Evolutionary conservation across 179 eudicot species (phyloP).

Genomic region (Camellia oleifera): DNA sequence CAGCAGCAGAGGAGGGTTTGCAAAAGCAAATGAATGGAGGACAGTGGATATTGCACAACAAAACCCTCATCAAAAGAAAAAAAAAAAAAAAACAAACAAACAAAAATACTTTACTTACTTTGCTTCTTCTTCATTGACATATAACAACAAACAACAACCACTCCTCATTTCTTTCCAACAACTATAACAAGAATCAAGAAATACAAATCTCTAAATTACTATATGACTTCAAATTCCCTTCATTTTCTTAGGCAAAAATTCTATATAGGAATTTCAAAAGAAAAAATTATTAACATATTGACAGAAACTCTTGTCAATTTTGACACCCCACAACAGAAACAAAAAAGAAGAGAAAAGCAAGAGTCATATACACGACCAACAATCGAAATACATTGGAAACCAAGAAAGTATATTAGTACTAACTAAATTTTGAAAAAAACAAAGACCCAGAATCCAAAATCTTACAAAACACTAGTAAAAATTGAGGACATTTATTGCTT

Average conservation of each 20-base stretch:
- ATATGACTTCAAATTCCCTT: slow-evolving; percentile 9
- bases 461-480: not conserved
- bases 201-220: slow-evolving; percentile 2
- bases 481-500: too few relatives aligned
- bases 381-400: not conserved
- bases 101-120: not conserved
- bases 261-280: not conserved
- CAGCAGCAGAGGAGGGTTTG: slow-evolving; percentile 47
- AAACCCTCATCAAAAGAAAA: slow-evolving; percentile 53
- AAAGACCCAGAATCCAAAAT: slow-evolving; percentile 8
- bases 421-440: not conserved
- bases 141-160: slow-evolving; percentile 19
- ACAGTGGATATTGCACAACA: slow-evolving; percentile 63
- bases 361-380: not conserved
- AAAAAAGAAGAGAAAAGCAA: not conserved
- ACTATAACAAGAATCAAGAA: not conserved
- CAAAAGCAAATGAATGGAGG: slow-evolving; percentile 65
- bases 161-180: slow-evolving; percentile 25
- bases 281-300: not conserved
- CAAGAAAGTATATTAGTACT: not conserved
- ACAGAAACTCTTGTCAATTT: not conserved
- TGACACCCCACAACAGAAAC: not conserved
- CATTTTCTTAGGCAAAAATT: not conserved
- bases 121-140: slow-evolving; percentile 15
- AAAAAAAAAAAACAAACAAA: too few relatives aligned